Conservation (phyloP, 148 eudicot species). For the Rhododendron griersonianum region DNA sequence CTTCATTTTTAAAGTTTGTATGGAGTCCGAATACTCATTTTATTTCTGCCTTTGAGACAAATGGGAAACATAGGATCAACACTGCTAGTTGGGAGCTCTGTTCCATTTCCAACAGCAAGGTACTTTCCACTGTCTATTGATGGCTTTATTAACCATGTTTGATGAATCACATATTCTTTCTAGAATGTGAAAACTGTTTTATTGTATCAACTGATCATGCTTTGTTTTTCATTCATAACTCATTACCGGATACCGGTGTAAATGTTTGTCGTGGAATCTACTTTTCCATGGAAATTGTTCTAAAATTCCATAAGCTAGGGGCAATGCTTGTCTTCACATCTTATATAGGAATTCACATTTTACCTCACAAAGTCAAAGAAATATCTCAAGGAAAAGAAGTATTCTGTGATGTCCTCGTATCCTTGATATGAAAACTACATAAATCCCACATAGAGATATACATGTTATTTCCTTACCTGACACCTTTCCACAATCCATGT, state of each 20-base stretch:
- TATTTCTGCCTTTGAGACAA: conserved; percentile 28
- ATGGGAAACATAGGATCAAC: conserved; percentile 49
- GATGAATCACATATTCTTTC: neutral
- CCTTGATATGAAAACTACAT: neutral
- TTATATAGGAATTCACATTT: conserved; percentile 30
- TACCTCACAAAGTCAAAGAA: neutral
- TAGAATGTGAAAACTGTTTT: neutral
- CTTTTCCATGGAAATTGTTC: neutral
- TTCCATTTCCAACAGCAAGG: conserved; percentile 40
- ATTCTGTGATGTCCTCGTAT: neutral
- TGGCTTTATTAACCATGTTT: neutral
- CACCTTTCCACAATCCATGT: neutral
- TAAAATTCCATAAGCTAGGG: neutral
- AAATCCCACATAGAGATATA: neutral
- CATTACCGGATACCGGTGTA: neutral
- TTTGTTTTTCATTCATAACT: neutral
- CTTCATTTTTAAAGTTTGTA: neutral
- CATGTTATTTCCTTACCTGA: neutral
- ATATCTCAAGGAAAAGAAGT: neutral
- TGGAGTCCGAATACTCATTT: neutral
- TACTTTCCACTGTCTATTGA: neutral
- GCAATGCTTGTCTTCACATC: neutral
- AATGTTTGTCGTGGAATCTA: neutral
- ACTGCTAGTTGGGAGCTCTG: conserved; percentile 46
- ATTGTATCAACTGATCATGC: neutral